phyloP scores from a whole-genome alignment of 1,284 basidiomycete genomes.

The Thelephora terrestris region DNA sequence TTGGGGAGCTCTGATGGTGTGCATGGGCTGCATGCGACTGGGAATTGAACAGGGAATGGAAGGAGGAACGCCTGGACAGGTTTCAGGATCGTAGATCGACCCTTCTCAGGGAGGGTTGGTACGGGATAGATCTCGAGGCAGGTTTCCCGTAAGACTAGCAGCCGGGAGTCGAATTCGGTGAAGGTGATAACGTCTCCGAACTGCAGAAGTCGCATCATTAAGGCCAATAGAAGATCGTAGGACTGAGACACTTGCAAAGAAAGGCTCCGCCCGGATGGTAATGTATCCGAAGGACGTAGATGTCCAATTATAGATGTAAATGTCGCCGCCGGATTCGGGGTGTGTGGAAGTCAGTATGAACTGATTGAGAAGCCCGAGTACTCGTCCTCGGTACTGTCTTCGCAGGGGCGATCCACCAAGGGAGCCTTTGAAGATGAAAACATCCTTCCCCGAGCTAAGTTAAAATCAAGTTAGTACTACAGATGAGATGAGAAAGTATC shows the following conservation, averaged over 20 bases:
- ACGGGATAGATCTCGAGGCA: conserved; percentile 2
- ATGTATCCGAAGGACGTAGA: not conserved
- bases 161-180: not conserved
- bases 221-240: too few species aligned
- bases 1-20: conserved; percentile 1
- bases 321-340: too few species aligned
- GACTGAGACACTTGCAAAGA: not conserved
- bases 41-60: conserved; percentile 1
- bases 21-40: conserved; percentile 1
- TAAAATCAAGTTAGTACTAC: too few species aligned
- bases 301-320: too few species aligned
- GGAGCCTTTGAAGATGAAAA: too few species aligned
- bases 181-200: conserved; percentile 1
- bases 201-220: not conserved
- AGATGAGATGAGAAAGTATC: too few species aligned
- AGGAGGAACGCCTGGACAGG: not conserved
- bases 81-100: not conserved
- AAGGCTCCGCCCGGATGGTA: not conserved
- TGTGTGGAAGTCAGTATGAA: too few species aligned
- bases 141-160: conserved; percentile 5
- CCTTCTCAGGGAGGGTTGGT: not conserved
- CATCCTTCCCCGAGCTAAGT: too few species aligned
- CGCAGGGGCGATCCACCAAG: too few species aligned
- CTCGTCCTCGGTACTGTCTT: too few species aligned
- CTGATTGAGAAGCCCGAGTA: too few species aligned